Evolutionary conservation across 2,329 filamentous ascomycete genomes (phyloP), one percentile per base, ranked within the genome.

Genomic region (Shiraia bambusicola): DNA sequence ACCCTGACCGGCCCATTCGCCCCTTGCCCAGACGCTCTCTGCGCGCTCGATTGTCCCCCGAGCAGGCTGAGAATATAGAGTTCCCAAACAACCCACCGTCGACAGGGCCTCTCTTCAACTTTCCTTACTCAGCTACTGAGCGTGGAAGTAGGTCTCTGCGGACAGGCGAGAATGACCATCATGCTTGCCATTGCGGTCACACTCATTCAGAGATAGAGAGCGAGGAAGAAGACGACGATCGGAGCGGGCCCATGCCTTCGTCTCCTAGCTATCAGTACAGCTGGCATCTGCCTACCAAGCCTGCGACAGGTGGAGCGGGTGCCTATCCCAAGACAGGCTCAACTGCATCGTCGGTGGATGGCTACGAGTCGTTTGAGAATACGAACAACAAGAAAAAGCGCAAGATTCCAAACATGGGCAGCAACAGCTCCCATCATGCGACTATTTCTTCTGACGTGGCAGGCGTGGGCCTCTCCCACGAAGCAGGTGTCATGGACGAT

Each of bases 351-450:
- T 83, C 84, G 16, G 78, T 81, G 9, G 92, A 97, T 66, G 90
- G 91, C 11, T 97, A 97, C 67, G 93, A 98, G 68, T 93, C 89
- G 6, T 95, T 96, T 59, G 93, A 98, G 69, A 97, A 97, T 61
- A 95, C 89, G 26, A 97, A 95, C 69, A 98, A 98, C 67, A 98
- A 98, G 72, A 98, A 97, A 76, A 97, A 98, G 71, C 82, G 93
- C 55, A 98, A 98, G 72, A 97, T 98, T 27, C 93, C 93, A 0
- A 90, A 90, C 0, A 89, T 88, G 8, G 87, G 88, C 13, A 87
- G 88, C 58, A 76, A 83, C 11, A 80, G 73, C 40, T 71, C 76
- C 49, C 79, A 82, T 60, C 76, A 82, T 50, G 52, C 58, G 27
- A 72, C 74, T 42, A 69, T 87, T 37, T 82, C 81, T 12, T 76